Percentiles rank a stretch among this genome's conserved stretches.
Evolutionary conservation across 2,329 filamentous ascomycete genomes (phyloP).

Genomic region (Clarireedia monteithiana): DNA sequence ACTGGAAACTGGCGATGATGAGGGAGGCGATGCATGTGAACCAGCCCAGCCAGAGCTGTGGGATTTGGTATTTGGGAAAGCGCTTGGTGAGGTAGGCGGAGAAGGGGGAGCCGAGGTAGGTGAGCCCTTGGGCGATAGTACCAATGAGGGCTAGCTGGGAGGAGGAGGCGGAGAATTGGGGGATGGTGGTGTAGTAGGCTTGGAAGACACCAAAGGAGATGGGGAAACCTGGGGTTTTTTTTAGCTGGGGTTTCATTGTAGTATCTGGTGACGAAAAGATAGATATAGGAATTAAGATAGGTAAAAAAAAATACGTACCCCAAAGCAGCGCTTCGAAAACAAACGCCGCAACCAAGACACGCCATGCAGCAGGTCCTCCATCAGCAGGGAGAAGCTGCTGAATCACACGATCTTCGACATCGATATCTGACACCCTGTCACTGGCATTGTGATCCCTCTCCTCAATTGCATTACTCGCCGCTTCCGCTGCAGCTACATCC

Average conservation of each 20-base stretch:
- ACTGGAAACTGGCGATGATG: constrained; percentile 42
- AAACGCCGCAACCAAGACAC: not conserved
- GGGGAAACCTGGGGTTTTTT: not conserved
- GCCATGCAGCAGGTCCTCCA: not conserved
- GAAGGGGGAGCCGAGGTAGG: not conserved
- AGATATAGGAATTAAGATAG: not conserved
- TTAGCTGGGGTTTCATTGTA: no score
- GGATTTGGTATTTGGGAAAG: not conserved
- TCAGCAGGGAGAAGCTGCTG: not conserved
- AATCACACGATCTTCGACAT: not conserved
- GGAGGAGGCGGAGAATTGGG: not conserved
- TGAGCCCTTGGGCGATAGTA: not conserved
- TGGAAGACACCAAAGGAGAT: constrained; percentile 3
- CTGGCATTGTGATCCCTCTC: not conserved
- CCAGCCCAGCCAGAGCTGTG: constrained; percentile 7
- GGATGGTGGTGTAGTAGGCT: not conserved
- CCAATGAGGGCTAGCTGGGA: not conserved
- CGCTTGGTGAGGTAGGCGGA: not conserved
- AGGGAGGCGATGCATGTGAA: constrained; percentile 33
- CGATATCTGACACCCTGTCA: not conserved
- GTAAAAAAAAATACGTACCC: not conserved
- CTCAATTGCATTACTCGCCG: not conserved
- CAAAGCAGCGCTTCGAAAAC: not conserved
- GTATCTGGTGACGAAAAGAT: no score
- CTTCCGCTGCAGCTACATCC: not conserved